Conservation (phyloP, 2,329 filamentous ascomycete species). For the Pseudocercospora crystallina region DNA sequence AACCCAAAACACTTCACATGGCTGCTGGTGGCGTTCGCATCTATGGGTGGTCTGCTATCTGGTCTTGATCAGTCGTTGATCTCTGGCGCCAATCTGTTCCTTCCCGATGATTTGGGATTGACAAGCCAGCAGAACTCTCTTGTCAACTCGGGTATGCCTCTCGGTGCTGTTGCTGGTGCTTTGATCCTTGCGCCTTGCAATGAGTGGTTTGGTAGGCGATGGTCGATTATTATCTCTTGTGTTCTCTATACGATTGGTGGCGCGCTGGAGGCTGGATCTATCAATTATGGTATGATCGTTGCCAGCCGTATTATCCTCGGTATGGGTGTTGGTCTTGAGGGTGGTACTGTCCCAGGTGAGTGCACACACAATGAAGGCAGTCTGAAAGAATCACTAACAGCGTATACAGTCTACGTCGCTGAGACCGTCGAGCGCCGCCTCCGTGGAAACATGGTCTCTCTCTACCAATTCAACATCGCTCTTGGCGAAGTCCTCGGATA, state of each 20-base stretch:
- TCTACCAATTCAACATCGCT: constrained; percentile 76
- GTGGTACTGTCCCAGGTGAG: constrained; percentile 63
- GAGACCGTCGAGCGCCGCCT: constrained; percentile 68
- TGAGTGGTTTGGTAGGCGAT: constrained; percentile 65
- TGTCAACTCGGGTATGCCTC: constrained; percentile 69
- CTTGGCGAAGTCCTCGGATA: constrained; percentile 73
- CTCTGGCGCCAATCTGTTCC: constrained; percentile 66
- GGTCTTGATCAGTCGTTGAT: constrained; percentile 73
- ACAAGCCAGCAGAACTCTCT: constrained; percentile 59
- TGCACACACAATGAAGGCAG: neutral
- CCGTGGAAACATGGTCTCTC: constrained; percentile 69
- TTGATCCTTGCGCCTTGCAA: constrained; percentile 66
- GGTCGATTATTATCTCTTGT: constrained; percentile 68
- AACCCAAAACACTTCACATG: constrained; percentile 67
- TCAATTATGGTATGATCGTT: constrained; percentile 71
- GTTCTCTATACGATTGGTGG: constrained; percentile 70
- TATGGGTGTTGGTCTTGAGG: constrained; percentile 69
- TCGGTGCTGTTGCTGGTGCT: constrained; percentile 70
- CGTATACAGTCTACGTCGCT: constrained; percentile 62
- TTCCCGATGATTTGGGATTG: constrained; percentile 60
- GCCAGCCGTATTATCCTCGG: constrained; percentile 67
- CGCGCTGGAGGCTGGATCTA: constrained; percentile 65
- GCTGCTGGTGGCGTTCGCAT: constrained; percentile 69
- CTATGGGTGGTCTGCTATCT: constrained; percentile 70
- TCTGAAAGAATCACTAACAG: neutral